phyloP scores from a whole-genome alignment of 139 green algal genomes.

The Coelastrella sp. region DNA sequence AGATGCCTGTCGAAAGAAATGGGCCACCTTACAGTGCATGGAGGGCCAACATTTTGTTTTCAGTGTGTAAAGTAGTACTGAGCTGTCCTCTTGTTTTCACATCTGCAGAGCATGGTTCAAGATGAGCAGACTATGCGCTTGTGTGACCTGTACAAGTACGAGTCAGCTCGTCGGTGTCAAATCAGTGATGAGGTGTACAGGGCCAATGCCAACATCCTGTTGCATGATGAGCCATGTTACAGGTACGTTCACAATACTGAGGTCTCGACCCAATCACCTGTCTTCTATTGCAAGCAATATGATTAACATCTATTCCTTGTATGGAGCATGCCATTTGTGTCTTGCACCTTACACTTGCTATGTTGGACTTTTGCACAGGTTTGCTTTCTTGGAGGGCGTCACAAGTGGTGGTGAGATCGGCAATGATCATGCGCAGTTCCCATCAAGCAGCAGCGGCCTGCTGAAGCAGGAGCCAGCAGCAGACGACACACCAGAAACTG shows the following conservation, averaged over 20 bases:
- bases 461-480: not conserved
- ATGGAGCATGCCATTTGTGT: no score
- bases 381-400: constrained; percentile 40
- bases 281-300: no score
- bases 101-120: constrained; percentile 43
- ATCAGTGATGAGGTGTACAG: constrained; percentile 72
- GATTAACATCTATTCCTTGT: no score
- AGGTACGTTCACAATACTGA: constrained; percentile 52
- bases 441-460: constrained; percentile 15
- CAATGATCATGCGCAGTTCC: constrained; percentile 18
- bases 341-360: not conserved
- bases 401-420: constrained; percentile 23
- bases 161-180: constrained; percentile 62
- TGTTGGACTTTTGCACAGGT: constrained; percentile 6
- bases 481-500: not conserved
- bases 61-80: no score
- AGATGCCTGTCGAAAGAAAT: no score
- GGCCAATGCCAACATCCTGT: constrained; percentile 79
- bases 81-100: constrained; percentile 5
- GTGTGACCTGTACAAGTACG: constrained; percentile 83
- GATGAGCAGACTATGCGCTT: constrained; percentile 66
- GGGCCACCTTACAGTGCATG: no score
- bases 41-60: no score
- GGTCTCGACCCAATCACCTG: no score
- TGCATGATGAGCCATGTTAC: constrained; percentile 85